A percentile compares a stretch with the other conserved stretches of the same genome.
Conservation (phyloP, 2,329 filamentous ascomycete genomes). For the Drechslerella coelobrocha region DNA sequence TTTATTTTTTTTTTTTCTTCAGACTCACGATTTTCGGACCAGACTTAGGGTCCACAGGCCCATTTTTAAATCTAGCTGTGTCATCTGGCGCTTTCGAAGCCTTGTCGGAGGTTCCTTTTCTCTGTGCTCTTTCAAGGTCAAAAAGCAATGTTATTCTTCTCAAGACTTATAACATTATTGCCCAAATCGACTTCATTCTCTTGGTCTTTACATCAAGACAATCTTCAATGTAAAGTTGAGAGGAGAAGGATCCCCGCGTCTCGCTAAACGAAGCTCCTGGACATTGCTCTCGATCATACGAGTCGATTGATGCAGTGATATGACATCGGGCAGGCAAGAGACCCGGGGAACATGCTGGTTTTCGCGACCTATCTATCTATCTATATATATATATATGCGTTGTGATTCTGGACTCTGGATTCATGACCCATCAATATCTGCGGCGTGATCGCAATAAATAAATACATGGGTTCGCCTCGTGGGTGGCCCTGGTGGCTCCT, state of each 20-base stretch:
- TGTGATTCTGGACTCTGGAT: too few relatives aligned
- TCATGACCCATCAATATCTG: too few relatives aligned
- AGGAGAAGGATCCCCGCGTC: too few relatives aligned
- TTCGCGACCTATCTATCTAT: too few relatives aligned
- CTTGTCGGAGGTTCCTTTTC: constrained; percentile 24
- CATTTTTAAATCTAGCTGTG: too few relatives aligned
- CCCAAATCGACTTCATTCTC: constrained; percentile 24
- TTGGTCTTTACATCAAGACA: not conserved
- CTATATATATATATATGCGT: too few relatives aligned
- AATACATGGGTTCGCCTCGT: too few relatives aligned
- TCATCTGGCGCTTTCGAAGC: constrained; percentile 49
- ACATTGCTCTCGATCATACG: constrained; percentile 29
- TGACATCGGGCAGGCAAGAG: not conserved
- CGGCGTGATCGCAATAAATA: too few relatives aligned
- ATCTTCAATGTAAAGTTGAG: constrained; percentile 1
- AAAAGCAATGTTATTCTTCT: constrained; percentile 35
- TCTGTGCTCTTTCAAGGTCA: constrained; percentile 38
- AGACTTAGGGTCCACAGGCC: too few relatives aligned
- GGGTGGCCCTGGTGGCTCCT: too few relatives aligned
- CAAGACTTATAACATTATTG: constrained; percentile 21
- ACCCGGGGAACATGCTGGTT: constrained; percentile 7
- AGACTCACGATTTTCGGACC: too few relatives aligned
- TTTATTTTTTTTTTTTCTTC: constrained; percentile 2
- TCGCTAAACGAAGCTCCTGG: not conserved
- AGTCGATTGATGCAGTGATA: constrained; percentile 24